Conservation (phyloP, 768 basidiomycete genomes). For the Tephrocybe sp. region DNA sequence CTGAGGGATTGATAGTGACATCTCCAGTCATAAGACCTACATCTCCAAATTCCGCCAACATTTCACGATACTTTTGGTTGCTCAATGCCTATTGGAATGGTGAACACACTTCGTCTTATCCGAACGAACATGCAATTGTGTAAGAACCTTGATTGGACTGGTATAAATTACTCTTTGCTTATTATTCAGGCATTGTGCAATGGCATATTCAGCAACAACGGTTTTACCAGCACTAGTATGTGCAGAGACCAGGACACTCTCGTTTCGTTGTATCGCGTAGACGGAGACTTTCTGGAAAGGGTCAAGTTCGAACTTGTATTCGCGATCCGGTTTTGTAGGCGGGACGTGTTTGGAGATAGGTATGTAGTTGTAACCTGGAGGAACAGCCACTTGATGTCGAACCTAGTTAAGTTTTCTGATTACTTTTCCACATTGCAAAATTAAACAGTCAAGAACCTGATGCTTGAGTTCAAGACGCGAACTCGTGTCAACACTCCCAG, state of each 20-base stretch:
- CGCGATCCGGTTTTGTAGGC: constrained; percentile 84
- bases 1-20: constrained; percentile 97
- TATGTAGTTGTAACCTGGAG: constrained; percentile 86
- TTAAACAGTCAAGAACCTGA: constrained; percentile 52
- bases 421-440: too few relatives aligned
- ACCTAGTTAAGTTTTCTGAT: constrained; percentile 64
- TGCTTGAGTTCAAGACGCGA: constrained; percentile 76
- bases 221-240: constrained; percentile 99
- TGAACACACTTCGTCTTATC: constrained; percentile 9
- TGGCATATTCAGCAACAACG: constrained; percentile 99
- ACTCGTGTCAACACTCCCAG: constrained; percentile 66
- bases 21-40: constrained; percentile 99
- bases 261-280: constrained; percentile 93
- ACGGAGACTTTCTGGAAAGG: constrained; percentile 97
- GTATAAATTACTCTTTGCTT: constrained; percentile 99
- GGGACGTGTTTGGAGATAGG: constrained; percentile 92
- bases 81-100: constrained; percentile 76
- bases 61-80: constrained; percentile 98
- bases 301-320: constrained; percentile 96
- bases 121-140: constrained; percentile 16
- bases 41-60: constrained; percentile 95
- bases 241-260: constrained; percentile 96
- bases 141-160: constrained; percentile 96
- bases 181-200: constrained; percentile 91
- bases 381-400: constrained; percentile 95